Conservation (phyloP, 2,329 filamentous ascomycete species). For the Juglanconis oblonga region DNA sequence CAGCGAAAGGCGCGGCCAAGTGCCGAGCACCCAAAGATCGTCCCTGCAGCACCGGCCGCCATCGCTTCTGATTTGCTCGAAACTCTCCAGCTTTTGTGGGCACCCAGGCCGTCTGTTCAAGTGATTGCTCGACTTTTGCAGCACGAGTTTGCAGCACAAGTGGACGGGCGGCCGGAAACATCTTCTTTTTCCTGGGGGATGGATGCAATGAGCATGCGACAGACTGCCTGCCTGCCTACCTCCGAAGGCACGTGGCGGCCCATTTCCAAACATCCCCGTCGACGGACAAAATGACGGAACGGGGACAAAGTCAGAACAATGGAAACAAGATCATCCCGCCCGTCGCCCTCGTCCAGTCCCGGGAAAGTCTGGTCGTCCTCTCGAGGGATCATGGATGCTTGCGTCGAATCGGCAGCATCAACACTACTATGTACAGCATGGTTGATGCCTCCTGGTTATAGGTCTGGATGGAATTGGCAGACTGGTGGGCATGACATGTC, state of each 20-base stretch:
- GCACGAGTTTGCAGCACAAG: background rate
- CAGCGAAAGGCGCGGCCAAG: conserved; percentile 6
- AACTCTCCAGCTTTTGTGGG: background rate
- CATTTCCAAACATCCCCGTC: no score
- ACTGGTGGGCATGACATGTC: no score
- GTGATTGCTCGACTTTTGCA: background rate
- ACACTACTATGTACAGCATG: no score
- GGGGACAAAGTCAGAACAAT: background rate
- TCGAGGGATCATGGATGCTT: background rate
- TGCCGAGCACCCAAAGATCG: conserved; percentile 17
- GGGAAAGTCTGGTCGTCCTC: background rate
- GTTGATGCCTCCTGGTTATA: no score
- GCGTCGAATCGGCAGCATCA: background rate
- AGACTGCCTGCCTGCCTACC: no score
- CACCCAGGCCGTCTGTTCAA: background rate
- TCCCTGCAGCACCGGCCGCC: conserved; percentile 10
- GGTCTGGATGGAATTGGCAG: no score
- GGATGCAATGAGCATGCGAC: no score
- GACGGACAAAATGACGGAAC: no score
- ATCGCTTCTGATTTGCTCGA: conserved; percentile 6
- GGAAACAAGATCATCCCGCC: background rate
- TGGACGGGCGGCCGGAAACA: conserved; percentile 3
- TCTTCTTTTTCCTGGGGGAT: background rate
- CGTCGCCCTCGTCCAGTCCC: background rate
- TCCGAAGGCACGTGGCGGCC: background rate